phyloP scores from a whole-genome alignment of 2,329 filamentous ascomycete genomes.

The Exophiala viscosa region DNA sequence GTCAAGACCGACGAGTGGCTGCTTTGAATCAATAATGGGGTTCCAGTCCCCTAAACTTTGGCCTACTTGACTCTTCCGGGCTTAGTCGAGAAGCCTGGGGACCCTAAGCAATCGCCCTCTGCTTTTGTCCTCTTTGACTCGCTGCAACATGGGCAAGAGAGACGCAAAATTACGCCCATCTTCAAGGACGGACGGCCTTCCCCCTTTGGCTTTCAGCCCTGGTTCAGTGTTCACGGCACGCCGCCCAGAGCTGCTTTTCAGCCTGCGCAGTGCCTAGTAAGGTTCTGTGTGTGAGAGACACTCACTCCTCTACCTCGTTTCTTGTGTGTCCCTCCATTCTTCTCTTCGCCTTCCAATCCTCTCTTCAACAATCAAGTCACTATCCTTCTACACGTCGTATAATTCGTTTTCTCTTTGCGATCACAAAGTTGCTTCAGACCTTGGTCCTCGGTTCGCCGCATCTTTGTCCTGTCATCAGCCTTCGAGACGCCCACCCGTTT shows the following conservation, averaged over 20 bases:
- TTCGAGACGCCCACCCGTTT: slow-evolving; percentile 1
- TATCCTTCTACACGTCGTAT: neutral
- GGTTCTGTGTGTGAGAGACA: too few species aligned
- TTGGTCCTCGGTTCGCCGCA: neutral
- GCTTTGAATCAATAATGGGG: neutral
- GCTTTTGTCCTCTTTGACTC: neutral
- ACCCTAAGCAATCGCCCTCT: neutral
- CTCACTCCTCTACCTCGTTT: neutral
- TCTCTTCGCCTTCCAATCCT: slow-evolving; percentile 5
- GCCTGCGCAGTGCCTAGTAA: too few species aligned
- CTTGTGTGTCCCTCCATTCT: slow-evolving; percentile 16
- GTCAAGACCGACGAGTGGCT: neutral
- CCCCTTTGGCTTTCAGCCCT: too few species aligned
- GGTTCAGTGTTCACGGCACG: too few species aligned
- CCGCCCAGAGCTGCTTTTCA: too few species aligned
- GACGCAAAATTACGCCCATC: neutral
- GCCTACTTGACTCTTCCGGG: neutral
- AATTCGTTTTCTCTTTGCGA: slow-evolving; percentile 3
- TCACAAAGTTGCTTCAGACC: neutral
- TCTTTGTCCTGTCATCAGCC: slow-evolving; percentile 3
- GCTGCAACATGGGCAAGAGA: neutral
- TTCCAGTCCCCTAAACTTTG: neutral
- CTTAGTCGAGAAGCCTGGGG: slow-evolving; percentile 1
- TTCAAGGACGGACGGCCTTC: neutral
- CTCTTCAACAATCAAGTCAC: slow-evolving; percentile 1